Percentiles rank a stretch among this genome's conserved stretches.
phyloP scores from a whole-genome alignment of 495 filamentous ascomycete genomes.

The Rostrohypoxylon terebratum region DNA sequence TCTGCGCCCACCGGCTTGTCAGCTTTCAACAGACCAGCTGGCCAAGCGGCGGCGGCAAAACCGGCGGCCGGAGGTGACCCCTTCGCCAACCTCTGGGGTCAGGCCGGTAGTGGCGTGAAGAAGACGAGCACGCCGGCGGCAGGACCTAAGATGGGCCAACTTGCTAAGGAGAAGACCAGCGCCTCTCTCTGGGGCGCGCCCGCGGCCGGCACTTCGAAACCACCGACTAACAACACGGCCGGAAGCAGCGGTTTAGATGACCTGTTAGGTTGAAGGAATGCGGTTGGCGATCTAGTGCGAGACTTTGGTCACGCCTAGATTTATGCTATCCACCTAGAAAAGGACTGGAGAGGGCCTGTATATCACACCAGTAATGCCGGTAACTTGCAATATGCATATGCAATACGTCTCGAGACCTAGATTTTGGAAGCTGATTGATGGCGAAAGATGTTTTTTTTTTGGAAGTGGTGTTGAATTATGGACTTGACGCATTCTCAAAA shows the following conservation, averaged over 20 bases:
- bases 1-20: slow-evolving; percentile 49
- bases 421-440: slow-evolving; percentile 9
- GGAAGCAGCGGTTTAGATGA: slow-evolving; percentile 58
- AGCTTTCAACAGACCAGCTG: slow-evolving; percentile 52
- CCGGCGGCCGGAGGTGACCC: slow-evolving; percentile 74
- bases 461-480: slow-evolving; percentile 10
- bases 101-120: slow-evolving; percentile 80
- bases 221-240: slow-evolving; percentile 43
- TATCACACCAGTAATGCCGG: slow-evolving; percentile 22
- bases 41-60: slow-evolving; percentile 64
- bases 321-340: slow-evolving; percentile 3
- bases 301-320: neutral
- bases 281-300: neutral
- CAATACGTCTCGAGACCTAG: slow-evolving; percentile 4
- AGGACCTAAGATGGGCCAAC: slow-evolving; percentile 83
- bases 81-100: slow-evolving; percentile 87
- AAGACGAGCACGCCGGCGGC: slow-evolving; percentile 72
- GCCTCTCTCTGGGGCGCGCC: slow-evolving; percentile 91
- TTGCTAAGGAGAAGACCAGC: slow-evolving; percentile 95
- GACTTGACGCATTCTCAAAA: slow-evolving; percentile 26
- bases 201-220: slow-evolving; percentile 54
- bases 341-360: slow-evolving; percentile 21
- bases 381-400: slow-evolving; percentile 8
- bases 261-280: slow-evolving; percentile 54
- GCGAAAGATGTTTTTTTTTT: neutral